Evolutionary conservation across 352 stramenopile species (phyloP), one percentile per base, ranked within the genome.

Genomic region (Phytophthora citricola): DNA sequence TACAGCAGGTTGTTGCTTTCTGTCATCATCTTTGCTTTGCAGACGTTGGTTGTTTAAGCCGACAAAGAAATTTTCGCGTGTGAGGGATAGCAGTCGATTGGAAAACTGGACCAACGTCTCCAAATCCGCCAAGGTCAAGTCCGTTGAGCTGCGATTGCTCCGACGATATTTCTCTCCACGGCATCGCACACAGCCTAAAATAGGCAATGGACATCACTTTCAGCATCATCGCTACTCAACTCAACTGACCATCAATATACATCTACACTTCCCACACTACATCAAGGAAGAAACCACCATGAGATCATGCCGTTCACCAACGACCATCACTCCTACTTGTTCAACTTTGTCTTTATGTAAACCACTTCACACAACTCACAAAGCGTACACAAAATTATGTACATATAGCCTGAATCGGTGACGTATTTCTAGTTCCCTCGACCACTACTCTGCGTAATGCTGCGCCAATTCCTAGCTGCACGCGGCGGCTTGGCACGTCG

Each of bases 1-100:
- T 63, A 69, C 43, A 76, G 40, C 39, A 73, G 44, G 36, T 70
- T 76, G 44, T 73, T 73, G 24, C 46, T 71, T 54, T 76, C 63
- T 34, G 36, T 60, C 63, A 73, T 76, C 58, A 76, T 73, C 2
- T 47, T 54, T 46, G 27, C 32, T 1, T 26, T 20, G 40, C 45
- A 59, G 36, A 41, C 59, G 40, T 3, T 6, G 8, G 29, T 57
- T 39, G 2, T 41, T 17, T 24, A 22, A n/a, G 22, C 4, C 11
- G 20, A 46, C 27, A 24, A 41, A 14, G 4, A 5, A 38, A 20
- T 20, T 43, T 17, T 46, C 34, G 34, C 27, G 17, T 34, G 22
- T 69, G 59, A 66, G 43, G 27, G 40, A 27, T 22, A 41, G 29
- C 27, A 38, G 41, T 49, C 60, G 27, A 73, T 26, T 58, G 32